A percentile compares a stretch with the other conserved stretches of the same genome.
phyloP scores from a whole-genome alignment of 805 yeast species.

The Suhomyces sp. region DNA sequence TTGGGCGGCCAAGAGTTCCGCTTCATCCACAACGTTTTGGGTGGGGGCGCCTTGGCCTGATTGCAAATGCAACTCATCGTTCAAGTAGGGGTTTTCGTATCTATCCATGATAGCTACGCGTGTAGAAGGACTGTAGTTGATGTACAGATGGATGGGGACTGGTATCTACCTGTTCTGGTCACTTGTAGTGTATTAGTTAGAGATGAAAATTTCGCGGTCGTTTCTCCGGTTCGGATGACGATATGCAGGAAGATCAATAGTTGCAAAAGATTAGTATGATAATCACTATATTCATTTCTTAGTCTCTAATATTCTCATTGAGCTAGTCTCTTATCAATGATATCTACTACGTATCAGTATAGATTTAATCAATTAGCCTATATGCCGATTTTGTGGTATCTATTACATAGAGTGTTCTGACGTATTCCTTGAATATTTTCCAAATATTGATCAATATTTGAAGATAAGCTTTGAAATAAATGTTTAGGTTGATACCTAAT shows the following conservation, averaged over 20 bases:
- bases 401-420: no score
- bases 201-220: neutral
- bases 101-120: conserved; percentile 16
- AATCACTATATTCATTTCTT: no score
- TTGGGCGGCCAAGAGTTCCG: conserved; percentile 42
- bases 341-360: no score
- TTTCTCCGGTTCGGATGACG: neutral
- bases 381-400: no score
- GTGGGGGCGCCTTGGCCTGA: conserved; percentile 2
- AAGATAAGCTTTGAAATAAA: no score
- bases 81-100: conserved; percentile 29
- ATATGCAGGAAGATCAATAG: neutral
- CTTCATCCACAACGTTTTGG: conserved; percentile 17
- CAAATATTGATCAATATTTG: no score
- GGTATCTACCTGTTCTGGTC: neutral
- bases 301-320: no score
- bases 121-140: neutral
- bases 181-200: neutral
- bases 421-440: no score
- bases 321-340: no score
- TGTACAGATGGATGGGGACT: neutral
- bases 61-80: conserved; percentile 17
- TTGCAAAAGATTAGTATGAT: neutral
- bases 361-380: no score
- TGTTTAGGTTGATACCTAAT: no score